Percentiles rank a stretch among this genome's conserved stretches.
Conservation (phyloP, 495 filamentous ascomycete species). For the Apiosordaria backusii region DNA sequence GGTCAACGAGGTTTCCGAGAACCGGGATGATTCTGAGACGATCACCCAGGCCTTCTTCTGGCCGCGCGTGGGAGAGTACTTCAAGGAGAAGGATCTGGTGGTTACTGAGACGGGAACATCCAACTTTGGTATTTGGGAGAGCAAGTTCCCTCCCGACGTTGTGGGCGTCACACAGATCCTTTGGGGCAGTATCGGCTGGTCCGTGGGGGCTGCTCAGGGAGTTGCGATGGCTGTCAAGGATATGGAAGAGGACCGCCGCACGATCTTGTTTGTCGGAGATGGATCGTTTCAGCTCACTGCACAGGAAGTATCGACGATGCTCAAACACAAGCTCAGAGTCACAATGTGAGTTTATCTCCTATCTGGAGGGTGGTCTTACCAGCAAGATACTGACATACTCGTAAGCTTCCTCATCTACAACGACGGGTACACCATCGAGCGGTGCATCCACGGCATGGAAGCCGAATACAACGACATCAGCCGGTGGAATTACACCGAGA, state of each 20-base stretch:
- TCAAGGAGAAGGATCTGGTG: constrained; percentile 71
- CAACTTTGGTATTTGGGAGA: constrained; percentile 89
- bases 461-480: constrained; percentile 76
- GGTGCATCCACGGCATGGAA: constrained; percentile 72
- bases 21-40: constrained; percentile 45
- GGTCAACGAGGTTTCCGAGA: constrained; percentile 56
- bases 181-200: constrained; percentile 86
- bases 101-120: constrained; percentile 87
- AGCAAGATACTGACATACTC: constrained; percentile 4
- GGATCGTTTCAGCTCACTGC: constrained; percentile 81
- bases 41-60: constrained; percentile 89
- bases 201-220: constrained; percentile 74
- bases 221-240: constrained; percentile 71
- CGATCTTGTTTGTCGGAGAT: constrained; percentile 84
- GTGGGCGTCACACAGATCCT: constrained; percentile 79
- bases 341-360: constrained; percentile 59
- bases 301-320: constrained; percentile 84
- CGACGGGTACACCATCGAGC: constrained; percentile 73
- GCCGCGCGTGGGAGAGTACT: constrained; percentile 74
- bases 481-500: constrained; percentile 65
- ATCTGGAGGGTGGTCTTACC: neutral
- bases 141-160: constrained; percentile 70
- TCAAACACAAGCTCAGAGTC: constrained; percentile 69
- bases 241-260: constrained; percentile 49
- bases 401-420: constrained; percentile 70